phyloP scores from a whole-genome alignment of 2,329 filamentous ascomycete species.

The Macrophomina tecta region DNA sequence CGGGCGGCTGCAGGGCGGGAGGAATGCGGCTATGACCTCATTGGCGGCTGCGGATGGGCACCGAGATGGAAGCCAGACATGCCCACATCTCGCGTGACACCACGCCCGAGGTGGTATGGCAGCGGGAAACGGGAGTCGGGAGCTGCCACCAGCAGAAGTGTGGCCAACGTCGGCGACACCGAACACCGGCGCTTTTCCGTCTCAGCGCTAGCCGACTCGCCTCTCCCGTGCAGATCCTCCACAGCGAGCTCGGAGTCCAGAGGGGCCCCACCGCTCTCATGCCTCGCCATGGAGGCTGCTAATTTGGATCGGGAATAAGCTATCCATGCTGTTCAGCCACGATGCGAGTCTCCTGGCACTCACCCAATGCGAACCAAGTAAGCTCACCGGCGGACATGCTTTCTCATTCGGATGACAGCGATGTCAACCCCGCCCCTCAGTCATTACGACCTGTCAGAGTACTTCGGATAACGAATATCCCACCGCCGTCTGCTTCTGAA shows the following conservation, averaged over 20 bases:
- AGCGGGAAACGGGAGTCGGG: too few relatives aligned
- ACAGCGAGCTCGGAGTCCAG: slow-evolving; percentile 8
- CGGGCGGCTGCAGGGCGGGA: background rate
- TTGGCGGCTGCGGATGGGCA: background rate
- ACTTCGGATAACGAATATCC: too few relatives aligned
- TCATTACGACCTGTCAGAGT: background rate
- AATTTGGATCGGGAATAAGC: too few relatives aligned
- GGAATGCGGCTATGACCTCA: background rate
- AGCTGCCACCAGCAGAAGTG: too few relatives aligned
- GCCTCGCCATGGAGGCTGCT: too few relatives aligned
- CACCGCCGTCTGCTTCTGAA: too few relatives aligned
- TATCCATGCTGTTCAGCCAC: too few relatives aligned
- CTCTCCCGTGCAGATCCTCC: slow-evolving; percentile 8
- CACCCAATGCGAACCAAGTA: too few relatives aligned
- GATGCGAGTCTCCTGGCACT: too few relatives aligned
- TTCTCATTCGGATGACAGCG: background rate
- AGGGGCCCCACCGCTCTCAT: background rate
- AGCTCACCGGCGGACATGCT: too few relatives aligned
- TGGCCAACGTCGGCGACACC: too few relatives aligned
- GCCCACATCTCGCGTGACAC: background rate
- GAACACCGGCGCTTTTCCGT: too few relatives aligned
- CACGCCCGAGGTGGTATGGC: background rate
- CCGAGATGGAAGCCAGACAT: background rate
- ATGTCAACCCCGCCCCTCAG: background rate
- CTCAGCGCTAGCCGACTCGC: background rate